Percentiles rank a stretch among this genome's conserved stretches.
Evolutionary conservation across 2,329 filamentous ascomycete species (phyloP).

Genomic region (Penicillium sp.): DNA sequence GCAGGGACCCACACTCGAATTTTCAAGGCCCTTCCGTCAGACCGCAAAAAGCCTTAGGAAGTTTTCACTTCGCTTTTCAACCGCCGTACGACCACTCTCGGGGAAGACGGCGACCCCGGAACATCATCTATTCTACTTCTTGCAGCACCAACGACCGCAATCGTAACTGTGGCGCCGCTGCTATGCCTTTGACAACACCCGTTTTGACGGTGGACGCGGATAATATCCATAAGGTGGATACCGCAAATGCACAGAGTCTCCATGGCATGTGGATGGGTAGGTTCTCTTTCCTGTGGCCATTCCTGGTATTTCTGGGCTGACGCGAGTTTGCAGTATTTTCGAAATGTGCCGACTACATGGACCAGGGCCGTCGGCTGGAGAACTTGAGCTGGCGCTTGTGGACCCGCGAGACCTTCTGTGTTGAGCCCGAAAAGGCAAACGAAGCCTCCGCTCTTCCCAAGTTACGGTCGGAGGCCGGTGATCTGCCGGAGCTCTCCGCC

Average conservation of each 20-base stretch:
- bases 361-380: constrained; percentile 86
- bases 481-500: constrained; percentile 68
- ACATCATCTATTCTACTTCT: constrained; percentile 16
- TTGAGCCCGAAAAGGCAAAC: constrained; percentile 56
- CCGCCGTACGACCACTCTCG: constrained; percentile 43
- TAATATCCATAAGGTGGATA: constrained; percentile 92
- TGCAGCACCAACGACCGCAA: background rate
- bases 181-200: constrained; percentile 82
- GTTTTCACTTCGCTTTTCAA: constrained; percentile 21
- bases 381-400: constrained; percentile 95
- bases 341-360: constrained; percentile 87
- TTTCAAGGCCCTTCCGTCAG: constrained; percentile 5
- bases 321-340: constrained; percentile 66
- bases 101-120: constrained; percentile 44
- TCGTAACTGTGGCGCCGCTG: constrained; percentile 29
- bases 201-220: constrained; percentile 88
- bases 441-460: constrained; percentile 49
- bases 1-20: constrained; percentile 16
- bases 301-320: constrained; percentile 19
- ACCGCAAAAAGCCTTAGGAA: constrained; percentile 19
- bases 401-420: constrained; percentile 90
- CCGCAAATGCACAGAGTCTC: constrained; percentile 82
- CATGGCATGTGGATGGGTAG: constrained; percentile 97
- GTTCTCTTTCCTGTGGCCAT: constrained; percentile 33
- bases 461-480: constrained; percentile 44